phyloP scores from a whole-genome alignment of 208 protist genomes.

The Phytomonas sp. region DNA sequence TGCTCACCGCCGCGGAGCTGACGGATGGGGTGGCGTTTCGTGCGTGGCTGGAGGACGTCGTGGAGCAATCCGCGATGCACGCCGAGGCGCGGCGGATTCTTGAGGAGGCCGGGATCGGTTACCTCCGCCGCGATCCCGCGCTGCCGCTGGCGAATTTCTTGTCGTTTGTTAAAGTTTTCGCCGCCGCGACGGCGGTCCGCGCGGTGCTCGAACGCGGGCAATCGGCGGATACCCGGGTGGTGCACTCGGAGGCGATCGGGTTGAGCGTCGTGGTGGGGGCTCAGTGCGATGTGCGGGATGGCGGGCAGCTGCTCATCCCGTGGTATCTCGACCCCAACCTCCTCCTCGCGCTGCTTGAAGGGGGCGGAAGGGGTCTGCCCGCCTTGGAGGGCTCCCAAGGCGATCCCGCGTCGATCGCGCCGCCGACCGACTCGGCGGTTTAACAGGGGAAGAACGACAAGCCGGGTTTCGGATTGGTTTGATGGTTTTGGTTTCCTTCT shows the following conservation, averaged over 20 bases:
- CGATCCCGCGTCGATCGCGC: no score
- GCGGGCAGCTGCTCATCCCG: conserved; percentile 63
- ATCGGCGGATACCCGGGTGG: conserved; percentile 6
- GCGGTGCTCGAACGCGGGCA: conserved; percentile 21
- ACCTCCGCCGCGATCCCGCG: conserved; percentile 52
- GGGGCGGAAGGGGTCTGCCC: not conserved
- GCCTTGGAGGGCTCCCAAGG: no score
- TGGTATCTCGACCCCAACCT: conserved; percentile 72
- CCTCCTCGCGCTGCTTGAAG: conserved; percentile 46
- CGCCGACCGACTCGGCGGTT: no score
- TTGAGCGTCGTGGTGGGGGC: conserved; percentile 53
- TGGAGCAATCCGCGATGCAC: conserved; percentile 69
- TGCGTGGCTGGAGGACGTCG: conserved; percentile 70
- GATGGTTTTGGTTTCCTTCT: no score
- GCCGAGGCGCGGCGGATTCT: conserved; percentile 36
- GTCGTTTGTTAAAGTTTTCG: conserved; percentile 69
- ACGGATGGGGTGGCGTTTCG: conserved; percentile 28
- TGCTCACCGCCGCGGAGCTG: conserved; percentile 42
- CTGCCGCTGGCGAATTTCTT: conserved; percentile 69
- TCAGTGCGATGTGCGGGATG: conserved; percentile 68
- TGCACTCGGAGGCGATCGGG: conserved; percentile 30
- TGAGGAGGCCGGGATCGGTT: conserved; percentile 47
- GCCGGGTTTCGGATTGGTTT: no score
- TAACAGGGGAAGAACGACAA: no score
- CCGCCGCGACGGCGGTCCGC: conserved; percentile 38